Base-by-base conservation (phyloP, 805 yeast genomes). In the Metschnikowia chrysomelidarum region DNA sequence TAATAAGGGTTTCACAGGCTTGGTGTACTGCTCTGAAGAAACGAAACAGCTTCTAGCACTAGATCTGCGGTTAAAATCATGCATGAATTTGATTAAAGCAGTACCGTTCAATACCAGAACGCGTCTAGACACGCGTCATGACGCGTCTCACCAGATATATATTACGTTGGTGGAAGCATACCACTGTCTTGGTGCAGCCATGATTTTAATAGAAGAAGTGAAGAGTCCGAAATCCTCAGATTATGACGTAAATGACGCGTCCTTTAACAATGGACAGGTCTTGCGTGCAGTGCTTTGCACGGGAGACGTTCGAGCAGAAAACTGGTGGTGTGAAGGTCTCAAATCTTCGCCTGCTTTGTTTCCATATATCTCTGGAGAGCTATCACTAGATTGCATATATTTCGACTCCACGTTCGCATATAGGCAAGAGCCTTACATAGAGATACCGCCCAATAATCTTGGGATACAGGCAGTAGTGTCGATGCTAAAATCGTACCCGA, bases 111-210 rank as follows among this genome's bases (percentile, higher is more conserved):
- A 60, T 18, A 36, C 18, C 1, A 55, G 58, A 17, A 32, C 43
- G 30, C 38, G 39, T 5, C 34, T 50, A n/a, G 40, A 43, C 10
- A 38, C 59, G 11, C 41, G 35, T 5, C 42, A 47, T 14, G 50
- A 41, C 22, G 46, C 31, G 5, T 26, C 34, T 1, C 16, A 19
- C 1, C 32, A 27, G 36, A 32, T 75, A 5, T 49, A 35, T 5
- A 53, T 77, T 2, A 69, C 76, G 1, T 47, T 71, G 18, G 59
- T 78, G 2, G 67, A 67, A 5, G 67, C 78, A 0, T 67, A 76
- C 47, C 85, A 78, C 45, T 78, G 84, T 47, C 76, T 80, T 9
- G 84, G 83, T 3, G 64, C 80, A 3, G 62, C 66, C 2, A 74
- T 78, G 78, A 71, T 73, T 38, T 60, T 78, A 19, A 38, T 78